Conservation (phyloP, 768 basidiomycete genomes). For the Serendipita sp. region DNA sequence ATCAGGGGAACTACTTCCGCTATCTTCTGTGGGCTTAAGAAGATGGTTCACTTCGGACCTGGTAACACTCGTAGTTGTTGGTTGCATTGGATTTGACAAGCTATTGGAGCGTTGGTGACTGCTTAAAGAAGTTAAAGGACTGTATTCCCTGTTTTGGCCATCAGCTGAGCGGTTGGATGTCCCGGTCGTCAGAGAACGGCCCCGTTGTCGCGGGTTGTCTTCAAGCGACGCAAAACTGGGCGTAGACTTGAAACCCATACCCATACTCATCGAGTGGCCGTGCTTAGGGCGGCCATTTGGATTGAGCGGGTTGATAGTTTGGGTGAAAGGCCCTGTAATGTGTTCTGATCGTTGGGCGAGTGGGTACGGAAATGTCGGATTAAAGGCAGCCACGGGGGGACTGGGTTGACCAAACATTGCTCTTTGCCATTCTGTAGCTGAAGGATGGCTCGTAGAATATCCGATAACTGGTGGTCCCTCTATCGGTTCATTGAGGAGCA, state of each 20-base stretch:
- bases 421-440: no score
- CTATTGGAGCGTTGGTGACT: background rate
- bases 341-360: no score
- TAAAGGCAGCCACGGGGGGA: no score
- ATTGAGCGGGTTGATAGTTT: no score
- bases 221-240: background rate
- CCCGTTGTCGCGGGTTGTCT: background rate
- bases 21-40: background rate
- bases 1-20: background rate
- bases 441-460: no score
- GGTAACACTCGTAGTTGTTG: background rate
- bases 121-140: background rate
- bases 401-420: no score
- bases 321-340: no score
- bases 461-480: no score
- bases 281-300: background rate
- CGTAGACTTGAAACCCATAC: background rate
- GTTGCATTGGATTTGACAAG: background rate
- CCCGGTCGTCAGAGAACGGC: background rate
- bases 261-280: background rate
- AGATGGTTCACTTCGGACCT: background rate
- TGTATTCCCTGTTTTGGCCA: background rate
- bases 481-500: no score
- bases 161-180: background rate
- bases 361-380: no score